phyloP scores from a whole-genome alignment of 129 eudicot species.

The Centella asiatica region DNA sequence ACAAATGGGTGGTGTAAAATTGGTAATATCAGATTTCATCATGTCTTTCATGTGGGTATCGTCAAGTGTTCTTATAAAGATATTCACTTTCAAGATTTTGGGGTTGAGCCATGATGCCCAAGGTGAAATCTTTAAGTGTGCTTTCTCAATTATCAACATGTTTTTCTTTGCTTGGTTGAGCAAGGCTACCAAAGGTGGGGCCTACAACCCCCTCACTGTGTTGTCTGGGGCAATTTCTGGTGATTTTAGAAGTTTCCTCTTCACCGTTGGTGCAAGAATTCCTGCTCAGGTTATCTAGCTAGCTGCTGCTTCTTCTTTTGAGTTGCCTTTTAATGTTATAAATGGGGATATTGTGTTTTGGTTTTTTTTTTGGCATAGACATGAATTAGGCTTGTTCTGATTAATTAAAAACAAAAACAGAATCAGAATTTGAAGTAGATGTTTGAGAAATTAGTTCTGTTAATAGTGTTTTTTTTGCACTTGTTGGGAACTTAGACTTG shows the following conservation, averaged over 20 bases:
- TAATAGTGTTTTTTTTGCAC: background rate
- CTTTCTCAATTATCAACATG: conserved; percentile 45
- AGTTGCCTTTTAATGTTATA: background rate
- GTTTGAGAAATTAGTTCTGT: background rate
- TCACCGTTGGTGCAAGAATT: conserved; percentile 66
- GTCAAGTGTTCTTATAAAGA: conserved; percentile 60
- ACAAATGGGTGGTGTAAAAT: conserved; percentile 1
- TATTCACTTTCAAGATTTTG: conserved; percentile 33
- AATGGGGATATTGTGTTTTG: background rate
- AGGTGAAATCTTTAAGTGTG: conserved; percentile 43
- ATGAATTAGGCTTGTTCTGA: background rate
- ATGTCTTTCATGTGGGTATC: conserved; percentile 92
- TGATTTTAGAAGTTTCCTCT: conserved; percentile 39
- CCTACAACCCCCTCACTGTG: conserved; percentile 78
- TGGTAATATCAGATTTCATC: conserved; percentile 43
- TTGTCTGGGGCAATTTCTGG: conserved; percentile 61
- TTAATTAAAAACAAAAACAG: too few relatives aligned
- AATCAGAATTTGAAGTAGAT: conserved; percentile 5
- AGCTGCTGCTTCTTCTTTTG: too few relatives aligned
- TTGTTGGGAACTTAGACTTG: background rate
- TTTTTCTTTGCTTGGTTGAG: conserved; percentile 61
- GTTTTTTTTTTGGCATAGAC: background rate
- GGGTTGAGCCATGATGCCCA: conserved; percentile 30
- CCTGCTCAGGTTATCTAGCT: conserved; percentile 62
- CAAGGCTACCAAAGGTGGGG: conserved; percentile 48